phyloP scores from a whole-genome alignment of 2,329 filamentous ascomycete species.

The Colletotrichum somersetense region DNA sequence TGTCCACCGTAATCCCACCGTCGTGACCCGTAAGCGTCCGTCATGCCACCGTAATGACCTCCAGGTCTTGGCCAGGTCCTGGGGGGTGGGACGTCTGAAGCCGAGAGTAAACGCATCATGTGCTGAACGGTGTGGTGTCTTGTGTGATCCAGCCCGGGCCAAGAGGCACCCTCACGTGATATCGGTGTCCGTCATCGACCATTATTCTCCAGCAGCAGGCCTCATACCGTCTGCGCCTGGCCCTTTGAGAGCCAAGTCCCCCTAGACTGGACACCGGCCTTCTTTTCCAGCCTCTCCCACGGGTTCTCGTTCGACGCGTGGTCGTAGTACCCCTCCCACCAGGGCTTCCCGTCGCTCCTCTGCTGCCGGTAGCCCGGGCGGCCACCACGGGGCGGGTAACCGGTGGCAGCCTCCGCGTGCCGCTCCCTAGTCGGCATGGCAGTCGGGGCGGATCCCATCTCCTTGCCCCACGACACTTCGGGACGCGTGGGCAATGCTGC shows the following conservation, averaged over 20 bases:
- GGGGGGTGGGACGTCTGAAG: neutral
- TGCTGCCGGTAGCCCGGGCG: constrained; percentile 10
- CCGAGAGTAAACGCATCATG: constrained; percentile 33
- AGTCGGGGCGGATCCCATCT: constrained; percentile 24
- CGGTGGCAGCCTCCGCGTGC: neutral
- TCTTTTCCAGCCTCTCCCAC: constrained; percentile 71
- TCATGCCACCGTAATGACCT: constrained; percentile 1
- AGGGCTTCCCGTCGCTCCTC: constrained; percentile 52
- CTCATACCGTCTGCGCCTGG: constrained; percentile 13
- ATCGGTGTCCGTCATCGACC: neutral
- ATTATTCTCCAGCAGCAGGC: neutral
- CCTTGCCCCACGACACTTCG: constrained; percentile 37
- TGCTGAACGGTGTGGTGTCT: constrained; percentile 24
- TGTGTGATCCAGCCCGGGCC: neutral
- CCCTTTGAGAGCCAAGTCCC: constrained; percentile 59
- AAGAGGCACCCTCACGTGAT: constrained; percentile 32
- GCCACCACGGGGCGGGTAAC: neutral
- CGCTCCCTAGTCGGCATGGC: constrained; percentile 27
- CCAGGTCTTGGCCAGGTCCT: neutral
- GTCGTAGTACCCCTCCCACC: constrained; percentile 78
- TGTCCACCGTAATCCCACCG: constrained; percentile 22
- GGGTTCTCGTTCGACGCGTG: constrained; percentile 78
- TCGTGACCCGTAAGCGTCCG: constrained; percentile 1
- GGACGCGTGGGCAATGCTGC: constrained; percentile 33
- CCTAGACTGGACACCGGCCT: constrained; percentile 56